phyloP scores from a whole-genome alignment of 2,329 filamentous ascomycete species.

The Trichoderma lentiforme region DNA sequence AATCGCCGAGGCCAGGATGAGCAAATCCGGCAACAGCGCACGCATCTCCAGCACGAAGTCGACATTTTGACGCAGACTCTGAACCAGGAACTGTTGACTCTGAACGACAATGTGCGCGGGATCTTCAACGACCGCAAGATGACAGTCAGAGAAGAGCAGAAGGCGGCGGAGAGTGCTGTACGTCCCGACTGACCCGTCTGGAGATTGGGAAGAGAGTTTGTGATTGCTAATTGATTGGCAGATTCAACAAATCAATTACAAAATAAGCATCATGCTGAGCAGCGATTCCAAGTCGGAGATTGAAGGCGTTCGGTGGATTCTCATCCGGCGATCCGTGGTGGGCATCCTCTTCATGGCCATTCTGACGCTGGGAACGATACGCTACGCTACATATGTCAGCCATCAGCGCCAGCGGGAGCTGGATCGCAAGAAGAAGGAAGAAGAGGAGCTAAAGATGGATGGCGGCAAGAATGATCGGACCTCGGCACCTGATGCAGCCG shows the following conservation, averaged over 20 bases:
- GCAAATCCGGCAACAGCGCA: constrained; percentile 76
- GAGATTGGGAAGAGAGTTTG: not conserved
- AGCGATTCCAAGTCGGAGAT: constrained; percentile 91
- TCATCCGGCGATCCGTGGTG: constrained; percentile 60
- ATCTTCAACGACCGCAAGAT: constrained; percentile 97
- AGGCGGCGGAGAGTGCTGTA: constrained; percentile 75
- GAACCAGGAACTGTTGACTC: constrained; percentile 73
- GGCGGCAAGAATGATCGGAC: constrained; percentile 46
- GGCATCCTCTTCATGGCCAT: constrained; percentile 66
- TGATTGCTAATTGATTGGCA: constrained; percentile 30
- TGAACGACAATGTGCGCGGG: constrained; percentile 90
- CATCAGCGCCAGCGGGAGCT: constrained; percentile 49
- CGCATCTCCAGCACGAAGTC: constrained; percentile 87
- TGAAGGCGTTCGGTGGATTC: constrained; percentile 84
- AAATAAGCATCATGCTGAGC: constrained; percentile 86
- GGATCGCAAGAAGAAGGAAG: constrained; percentile 42
- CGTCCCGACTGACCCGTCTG: constrained; percentile 24
- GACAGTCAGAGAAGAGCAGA: constrained; percentile 83
- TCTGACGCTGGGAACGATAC: constrained; percentile 56
- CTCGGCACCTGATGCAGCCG: constrained; percentile 50
- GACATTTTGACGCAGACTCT: constrained; percentile 85
- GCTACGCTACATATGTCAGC: constrained; percentile 56
- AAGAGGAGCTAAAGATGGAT: constrained; percentile 42
- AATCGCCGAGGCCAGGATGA: constrained; percentile 74
- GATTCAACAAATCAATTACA: constrained; percentile 94